These are phyloP conservation scores for Galium porrigens DNA, from an alignment of 305 asterid genomes.

Conservation along the genomic window DNA sequence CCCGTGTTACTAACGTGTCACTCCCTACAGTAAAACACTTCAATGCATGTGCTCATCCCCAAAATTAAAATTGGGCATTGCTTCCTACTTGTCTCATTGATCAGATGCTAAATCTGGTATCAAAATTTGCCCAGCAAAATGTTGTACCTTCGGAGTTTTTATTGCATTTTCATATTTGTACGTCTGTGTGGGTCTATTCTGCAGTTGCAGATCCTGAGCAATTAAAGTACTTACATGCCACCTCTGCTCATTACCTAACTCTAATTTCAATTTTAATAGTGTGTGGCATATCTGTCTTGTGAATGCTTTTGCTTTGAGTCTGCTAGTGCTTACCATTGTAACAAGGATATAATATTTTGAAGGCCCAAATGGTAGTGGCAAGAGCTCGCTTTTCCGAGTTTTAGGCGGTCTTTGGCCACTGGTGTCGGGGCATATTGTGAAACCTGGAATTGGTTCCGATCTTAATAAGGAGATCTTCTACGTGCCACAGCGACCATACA, in stretches of 20 bases:
- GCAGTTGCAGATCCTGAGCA: neutral
- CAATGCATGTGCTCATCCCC: neutral
- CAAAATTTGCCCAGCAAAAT: neutral
- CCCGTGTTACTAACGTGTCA: neutral
- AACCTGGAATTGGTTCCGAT: slow-evolving; percentile 98
- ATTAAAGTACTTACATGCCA: neutral
- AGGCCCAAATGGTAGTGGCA: slow-evolving; percentile 99
- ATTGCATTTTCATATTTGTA: neutral
- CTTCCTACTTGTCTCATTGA: neutral
- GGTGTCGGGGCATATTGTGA: slow-evolving; percentile 80
- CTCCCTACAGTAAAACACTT: neutral
- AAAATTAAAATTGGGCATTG: neutral
- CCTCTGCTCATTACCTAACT: neutral
- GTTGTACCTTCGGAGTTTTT: neutral
- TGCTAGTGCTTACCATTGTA: slow-evolving; percentile 11
- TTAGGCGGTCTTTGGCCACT: slow-evolving; percentile 99
- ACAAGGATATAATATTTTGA: slow-evolving; percentile 20
- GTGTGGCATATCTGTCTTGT: neutral
- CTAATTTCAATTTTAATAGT: neutral
- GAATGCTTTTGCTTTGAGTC: neutral
- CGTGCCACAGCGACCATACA: slow-evolving; percentile 97
- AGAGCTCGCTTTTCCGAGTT: slow-evolving; percentile 95
- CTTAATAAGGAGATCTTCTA: slow-evolving; percentile 93
- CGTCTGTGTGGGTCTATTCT: neutral
- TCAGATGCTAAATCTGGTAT: neutral